phyloP scores from a whole-genome alignment of 495 filamentous ascomycete species.

The Pyrenula aspistea region DNA sequence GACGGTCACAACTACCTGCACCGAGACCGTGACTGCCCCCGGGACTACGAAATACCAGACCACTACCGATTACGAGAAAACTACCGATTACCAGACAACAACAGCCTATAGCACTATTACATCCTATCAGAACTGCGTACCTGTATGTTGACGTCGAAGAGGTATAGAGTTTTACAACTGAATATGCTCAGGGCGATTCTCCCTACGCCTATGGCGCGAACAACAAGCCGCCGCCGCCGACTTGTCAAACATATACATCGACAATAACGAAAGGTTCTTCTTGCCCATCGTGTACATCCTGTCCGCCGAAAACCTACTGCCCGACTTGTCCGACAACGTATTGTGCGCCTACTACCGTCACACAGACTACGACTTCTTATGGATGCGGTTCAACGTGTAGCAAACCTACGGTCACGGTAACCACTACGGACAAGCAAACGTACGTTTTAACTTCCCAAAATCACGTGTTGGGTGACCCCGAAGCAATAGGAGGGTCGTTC shows the following conservation, averaged over 20 bases:
- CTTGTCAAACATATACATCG: background rate
- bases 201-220: background rate
- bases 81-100: background rate
- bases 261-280: background rate
- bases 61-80: too few species aligned
- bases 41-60: background rate
- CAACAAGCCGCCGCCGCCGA: background rate
- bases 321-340: background rate
- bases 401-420: background rate
- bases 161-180: background rate
- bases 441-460: too few species aligned
- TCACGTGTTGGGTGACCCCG: too few species aligned
- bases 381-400: background rate
- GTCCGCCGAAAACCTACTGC: background rate
- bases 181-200: background rate
- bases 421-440: too few species aligned
- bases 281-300: background rate
- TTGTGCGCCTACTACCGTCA: background rate
- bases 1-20: background rate
- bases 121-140: background rate
- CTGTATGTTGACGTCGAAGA: background rate
- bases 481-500: too few species aligned
- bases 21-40: background rate
- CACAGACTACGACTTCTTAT: background rate
- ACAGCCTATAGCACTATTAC: background rate